These are phyloP conservation scores for Metarhizium robertsii DNA, from an alignment of 2,329 filamentous ascomycete species.

Conservation along the genomic window DNA sequence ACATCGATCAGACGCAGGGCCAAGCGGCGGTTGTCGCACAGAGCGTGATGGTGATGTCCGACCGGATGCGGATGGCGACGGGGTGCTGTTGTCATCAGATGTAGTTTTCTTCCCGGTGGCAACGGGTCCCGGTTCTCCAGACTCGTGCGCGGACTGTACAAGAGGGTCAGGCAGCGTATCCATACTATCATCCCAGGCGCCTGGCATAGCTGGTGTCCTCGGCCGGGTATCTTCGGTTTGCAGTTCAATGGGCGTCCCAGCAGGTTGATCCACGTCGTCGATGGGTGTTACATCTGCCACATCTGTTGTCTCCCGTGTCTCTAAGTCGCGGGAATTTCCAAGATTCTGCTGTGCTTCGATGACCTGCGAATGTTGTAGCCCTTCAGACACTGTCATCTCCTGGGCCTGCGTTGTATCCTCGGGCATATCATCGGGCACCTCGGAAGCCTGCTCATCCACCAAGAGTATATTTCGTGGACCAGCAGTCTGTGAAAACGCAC, in stretches of 20 bases:
- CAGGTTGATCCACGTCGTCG: neutral
- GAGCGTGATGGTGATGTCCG: conserved; percentile 11
- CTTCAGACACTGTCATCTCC: neutral
- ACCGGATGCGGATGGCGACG: conserved; percentile 20
- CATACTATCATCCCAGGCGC: conserved; percentile 35
- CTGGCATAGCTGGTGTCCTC: conserved; percentile 33
- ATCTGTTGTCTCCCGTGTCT: neutral
- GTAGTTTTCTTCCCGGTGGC: neutral
- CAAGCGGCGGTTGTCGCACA: neutral
- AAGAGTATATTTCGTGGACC: conserved; percentile 5
- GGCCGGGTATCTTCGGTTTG: neutral
- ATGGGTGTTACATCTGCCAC: neutral
- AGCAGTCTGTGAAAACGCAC: conserved; percentile 47
- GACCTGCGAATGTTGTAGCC: neutral
- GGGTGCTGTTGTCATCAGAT: conserved; percentile 14
- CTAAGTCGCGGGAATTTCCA: neutral
- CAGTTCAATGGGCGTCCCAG: neutral
- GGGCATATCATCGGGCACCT: neutral
- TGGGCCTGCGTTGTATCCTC: neutral
- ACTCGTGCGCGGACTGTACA: neutral
- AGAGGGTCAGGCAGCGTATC: neutral
- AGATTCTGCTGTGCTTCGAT: neutral
- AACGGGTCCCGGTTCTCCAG: neutral
- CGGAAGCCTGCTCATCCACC: neutral
- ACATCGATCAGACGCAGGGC: neutral